A percentile compares a stretch with the other conserved stretches of the same genome.
These are phyloP conservation scores for Sporothrix variecibatus DNA, from an alignment of 2,329 filamentous ascomycete species.

Conservation along the genomic window DNA sequence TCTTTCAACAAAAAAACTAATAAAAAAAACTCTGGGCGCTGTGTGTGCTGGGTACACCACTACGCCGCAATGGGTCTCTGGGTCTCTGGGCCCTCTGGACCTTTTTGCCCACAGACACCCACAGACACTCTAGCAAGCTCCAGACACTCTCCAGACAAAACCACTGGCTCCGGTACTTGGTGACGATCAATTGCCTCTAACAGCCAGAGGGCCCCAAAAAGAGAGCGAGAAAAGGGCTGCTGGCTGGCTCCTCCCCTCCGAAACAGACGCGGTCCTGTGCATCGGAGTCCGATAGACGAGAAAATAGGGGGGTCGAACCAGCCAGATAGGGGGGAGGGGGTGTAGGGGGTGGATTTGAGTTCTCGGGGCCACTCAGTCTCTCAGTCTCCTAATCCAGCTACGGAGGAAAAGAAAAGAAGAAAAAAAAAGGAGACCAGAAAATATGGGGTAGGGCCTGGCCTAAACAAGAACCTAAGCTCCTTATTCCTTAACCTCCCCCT, in stretches of 20 bases:
- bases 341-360: background rate
- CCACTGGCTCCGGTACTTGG: conserved; percentile 24
- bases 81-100: background rate
- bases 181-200: conserved; percentile 16
- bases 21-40: too few relatives aligned
- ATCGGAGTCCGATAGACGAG: conserved; percentile 13
- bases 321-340: background rate
- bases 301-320: background rate
- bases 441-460: conserved; percentile 4
- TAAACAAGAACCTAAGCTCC: background rate
- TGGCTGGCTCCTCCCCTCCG: background rate
- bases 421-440: background rate
- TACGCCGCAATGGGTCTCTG: background rate
- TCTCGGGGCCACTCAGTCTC: too few relatives aligned
- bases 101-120: background rate
- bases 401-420: background rate
- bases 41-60: background rate
- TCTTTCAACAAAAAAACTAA: background rate
- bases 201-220: background rate
- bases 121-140: background rate
- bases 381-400: background rate
- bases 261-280: conserved; percentile 8
- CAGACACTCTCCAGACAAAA: background rate
- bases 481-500: too few relatives aligned
- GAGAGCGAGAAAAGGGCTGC: background rate